Percentiles rank a stretch among this genome's conserved stretches.
Conservation (phyloP, 2,329 filamentous ascomycete species). For the Fusarium piperis region DNA sequence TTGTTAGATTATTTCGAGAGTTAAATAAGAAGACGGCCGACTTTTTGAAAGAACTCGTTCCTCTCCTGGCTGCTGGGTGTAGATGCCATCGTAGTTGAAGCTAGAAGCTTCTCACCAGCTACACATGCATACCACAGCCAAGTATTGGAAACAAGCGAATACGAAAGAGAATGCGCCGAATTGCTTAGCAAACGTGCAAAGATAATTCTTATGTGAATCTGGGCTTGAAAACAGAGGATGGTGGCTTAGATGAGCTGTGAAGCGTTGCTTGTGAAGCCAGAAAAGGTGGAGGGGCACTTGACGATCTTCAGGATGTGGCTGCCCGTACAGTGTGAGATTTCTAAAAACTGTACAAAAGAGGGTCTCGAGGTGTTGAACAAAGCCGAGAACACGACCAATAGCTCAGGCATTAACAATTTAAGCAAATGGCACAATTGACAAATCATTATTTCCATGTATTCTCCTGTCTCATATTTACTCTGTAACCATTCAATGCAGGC, state of each 20-base stretch:
- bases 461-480: background rate
- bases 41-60: constrained; percentile 47
- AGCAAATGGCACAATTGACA: background rate
- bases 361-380: background rate
- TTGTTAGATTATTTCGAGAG: constrained; percentile 1
- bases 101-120: constrained; percentile 28
- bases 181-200: background rate
- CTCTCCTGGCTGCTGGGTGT: constrained; percentile 35
- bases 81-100: constrained; percentile 41
- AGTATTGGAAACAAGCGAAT: constrained; percentile 19
- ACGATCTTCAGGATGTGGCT: background rate
- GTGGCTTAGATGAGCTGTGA: background rate
- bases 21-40: background rate
- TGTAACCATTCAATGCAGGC: background rate
- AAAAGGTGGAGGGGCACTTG: constrained; percentile 25
- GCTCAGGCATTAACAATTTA: background rate
- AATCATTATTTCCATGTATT: background rate
- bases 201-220: background rate
- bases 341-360: background rate
- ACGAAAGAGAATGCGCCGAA: constrained; percentile 21
- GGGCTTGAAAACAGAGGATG: background rate
- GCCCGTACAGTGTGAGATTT: constrained; percentile 8
- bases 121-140: constrained; percentile 33
- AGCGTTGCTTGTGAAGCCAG: constrained; percentile 4
- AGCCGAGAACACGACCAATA: background rate